Conservation (phyloP, 768 basidiomycete species). For the Kwoniella sp. region DNA sequence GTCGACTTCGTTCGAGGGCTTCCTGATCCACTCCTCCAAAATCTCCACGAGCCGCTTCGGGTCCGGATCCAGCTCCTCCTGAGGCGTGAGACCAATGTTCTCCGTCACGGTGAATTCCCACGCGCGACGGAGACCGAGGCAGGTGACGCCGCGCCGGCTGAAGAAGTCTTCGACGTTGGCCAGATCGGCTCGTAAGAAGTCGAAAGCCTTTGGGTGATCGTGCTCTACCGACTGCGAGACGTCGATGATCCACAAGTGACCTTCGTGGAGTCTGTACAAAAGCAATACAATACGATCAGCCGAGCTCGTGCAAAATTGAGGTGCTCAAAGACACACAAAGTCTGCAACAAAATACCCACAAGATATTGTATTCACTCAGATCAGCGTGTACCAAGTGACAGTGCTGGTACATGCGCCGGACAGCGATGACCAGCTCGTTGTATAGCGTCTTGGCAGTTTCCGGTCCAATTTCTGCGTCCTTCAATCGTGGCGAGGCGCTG, state of each 20-base stretch:
- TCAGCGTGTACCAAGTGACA: slow-evolving; percentile 98
- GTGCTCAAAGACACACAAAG: too few species aligned
- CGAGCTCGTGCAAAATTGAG: too few species aligned
- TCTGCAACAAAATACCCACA: slow-evolving; percentile 61
- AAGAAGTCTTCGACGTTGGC: slow-evolving; percentile 94
- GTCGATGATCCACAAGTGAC: slow-evolving; percentile 89
- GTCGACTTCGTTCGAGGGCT: slow-evolving; percentile 58
- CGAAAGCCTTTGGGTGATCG: slow-evolving; percentile 93
- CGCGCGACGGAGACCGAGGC: slow-evolving; percentile 75
- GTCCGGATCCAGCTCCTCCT: slow-evolving; percentile 38
- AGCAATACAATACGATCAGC: background rate
- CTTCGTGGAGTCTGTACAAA: slow-evolving; percentile 56
- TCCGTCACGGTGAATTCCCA: slow-evolving; percentile 87
- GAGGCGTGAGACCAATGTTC: slow-evolving; percentile 29
- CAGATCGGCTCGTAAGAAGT: slow-evolving; percentile 90
- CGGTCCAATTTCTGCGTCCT: slow-evolving; percentile 73
- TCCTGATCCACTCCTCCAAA: slow-evolving; percentile 56
- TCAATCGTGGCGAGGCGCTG: slow-evolving; percentile 90
- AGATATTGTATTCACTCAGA: slow-evolving; percentile 95
- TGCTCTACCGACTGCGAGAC: slow-evolving; percentile 99
- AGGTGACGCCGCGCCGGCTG: slow-evolving; percentile 69
- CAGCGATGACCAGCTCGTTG: slow-evolving; percentile 72
- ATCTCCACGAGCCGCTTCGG: slow-evolving; percentile 34
- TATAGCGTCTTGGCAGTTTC: slow-evolving; percentile 68
- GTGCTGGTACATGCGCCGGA: slow-evolving; percentile 81